These are phyloP conservation scores for Amanita jacksonii DNA, from an alignment of 768 basidiomycete genomes.

Conservation along the genomic window DNA sequence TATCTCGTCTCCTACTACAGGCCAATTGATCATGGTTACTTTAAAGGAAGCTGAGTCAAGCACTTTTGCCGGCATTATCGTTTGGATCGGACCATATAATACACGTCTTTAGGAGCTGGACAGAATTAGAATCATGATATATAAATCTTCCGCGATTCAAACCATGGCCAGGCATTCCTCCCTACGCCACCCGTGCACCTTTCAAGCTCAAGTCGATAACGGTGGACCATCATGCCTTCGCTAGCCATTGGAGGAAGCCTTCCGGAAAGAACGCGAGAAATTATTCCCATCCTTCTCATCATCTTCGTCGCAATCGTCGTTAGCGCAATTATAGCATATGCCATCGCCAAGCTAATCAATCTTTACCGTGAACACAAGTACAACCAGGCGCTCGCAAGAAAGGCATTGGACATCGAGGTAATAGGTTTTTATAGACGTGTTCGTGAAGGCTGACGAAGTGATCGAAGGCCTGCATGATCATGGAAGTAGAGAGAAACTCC, in stretches of 20 bases:
- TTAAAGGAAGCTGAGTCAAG: too few species aligned
- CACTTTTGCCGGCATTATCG: too few species aligned
- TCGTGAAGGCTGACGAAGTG: not conserved
- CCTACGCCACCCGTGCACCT: too few species aligned
- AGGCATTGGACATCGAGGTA: not conserved
- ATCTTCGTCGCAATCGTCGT: not conserved
- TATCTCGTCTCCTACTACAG: too few species aligned
- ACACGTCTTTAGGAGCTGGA: too few species aligned
- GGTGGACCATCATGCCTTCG: not conserved
- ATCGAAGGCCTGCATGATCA: not conserved
- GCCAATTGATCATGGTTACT: too few species aligned
- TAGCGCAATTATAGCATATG: not conserved
- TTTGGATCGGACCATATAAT: too few species aligned
- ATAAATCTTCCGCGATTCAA: too few species aligned
- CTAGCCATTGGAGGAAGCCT: not conserved
- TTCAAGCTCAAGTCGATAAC: not conserved
- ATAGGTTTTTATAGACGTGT: not conserved
- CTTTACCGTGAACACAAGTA: not conserved
- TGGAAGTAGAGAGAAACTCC: not conserved
- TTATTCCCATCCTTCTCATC: not conserved
- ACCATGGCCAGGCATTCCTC: too few species aligned
- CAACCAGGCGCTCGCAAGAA: not conserved
- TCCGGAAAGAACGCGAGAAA: not conserved
- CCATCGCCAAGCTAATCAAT: not conserved
- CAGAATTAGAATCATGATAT: too few species aligned